Evolutionary conservation across 1,284 basidiomycete genomes (phyloP), one percentile per base, ranked within the genome.

Genomic region (Retiboletus flavoniger): DNA sequence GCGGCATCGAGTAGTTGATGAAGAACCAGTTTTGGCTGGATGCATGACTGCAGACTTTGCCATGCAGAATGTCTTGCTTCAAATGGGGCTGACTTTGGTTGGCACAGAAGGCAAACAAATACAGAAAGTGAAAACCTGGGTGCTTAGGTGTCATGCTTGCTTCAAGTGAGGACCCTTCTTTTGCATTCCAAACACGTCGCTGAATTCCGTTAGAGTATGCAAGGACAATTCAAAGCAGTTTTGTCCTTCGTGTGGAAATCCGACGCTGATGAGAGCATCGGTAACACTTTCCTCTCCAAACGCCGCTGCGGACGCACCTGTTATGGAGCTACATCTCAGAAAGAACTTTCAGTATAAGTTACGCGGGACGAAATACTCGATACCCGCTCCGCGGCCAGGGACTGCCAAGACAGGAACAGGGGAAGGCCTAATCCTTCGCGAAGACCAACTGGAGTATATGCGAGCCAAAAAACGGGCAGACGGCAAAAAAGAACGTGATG

Each of bases 41-140:
- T 95, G 94, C 69, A 94, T 99, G 91, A 99, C 97, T 2, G 93
- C 92, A 36, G 97, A 99, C 81, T 99, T 95, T 73, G 97, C 97
- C 14, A 97, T 99, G 84, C 97, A 99, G 75, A 99, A 99, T 68
- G 94, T 99, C 13, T 74, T 98, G 55, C 75, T 99, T 50, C 95
- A 98, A 70, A 97, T 99, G 91, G 91, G 92, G 0, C 75, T 99
- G 52, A 89, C 87, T 58, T 78, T 99, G 28, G 87, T 99, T n/a
- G 89, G 94, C 14, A 82, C 91, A 17, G 93, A 95, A 62, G 97
- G 97, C 8, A 93, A 89, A 74, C 82, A 86, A 62, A 96, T 99
- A 58, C 83, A 89, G 60, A 89, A 86, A 62, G 89, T 99, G 31
- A 95, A 96, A 75, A 98, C 87, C 58, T 99, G 94, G 92, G 93